These are phyloP conservation scores for Macrotyloma uniflorum DNA, from an alignment of 306 rosid species.

Conservation along the genomic window DNA sequence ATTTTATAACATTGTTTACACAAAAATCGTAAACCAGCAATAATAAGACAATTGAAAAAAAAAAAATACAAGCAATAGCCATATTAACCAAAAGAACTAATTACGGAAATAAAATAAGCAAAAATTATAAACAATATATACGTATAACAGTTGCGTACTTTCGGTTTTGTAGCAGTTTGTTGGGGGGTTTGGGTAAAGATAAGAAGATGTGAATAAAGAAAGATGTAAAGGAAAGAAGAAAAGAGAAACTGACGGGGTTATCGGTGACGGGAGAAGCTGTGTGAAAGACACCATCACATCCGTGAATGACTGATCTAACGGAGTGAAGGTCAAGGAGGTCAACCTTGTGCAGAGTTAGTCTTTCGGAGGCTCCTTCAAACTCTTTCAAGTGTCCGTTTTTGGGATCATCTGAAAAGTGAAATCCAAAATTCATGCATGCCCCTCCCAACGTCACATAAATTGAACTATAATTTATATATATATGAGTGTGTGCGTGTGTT, in stretches of 20 bases:
- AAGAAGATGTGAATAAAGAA: background rate
- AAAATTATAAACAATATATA: too few relatives aligned
- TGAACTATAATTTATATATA: too few relatives aligned
- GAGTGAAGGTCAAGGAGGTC: constrained; percentile 75
- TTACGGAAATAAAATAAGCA: background rate
- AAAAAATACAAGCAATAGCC: background rate
- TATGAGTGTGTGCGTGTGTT: too few relatives aligned
- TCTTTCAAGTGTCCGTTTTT: constrained; percentile 76
- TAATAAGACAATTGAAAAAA: background rate
- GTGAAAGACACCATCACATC: constrained; percentile 80
- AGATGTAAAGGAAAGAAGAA: background rate
- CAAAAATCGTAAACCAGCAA: background rate
- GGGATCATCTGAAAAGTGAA: constrained; percentile 53
- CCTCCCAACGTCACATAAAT: background rate
- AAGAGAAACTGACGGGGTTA: constrained; percentile 64
- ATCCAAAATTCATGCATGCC: background rate
- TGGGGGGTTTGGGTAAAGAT: background rate
- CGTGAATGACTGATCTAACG: constrained; percentile 55
- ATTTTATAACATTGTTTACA: too few relatives aligned
- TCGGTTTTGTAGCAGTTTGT: background rate
- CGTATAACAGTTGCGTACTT: background rate
- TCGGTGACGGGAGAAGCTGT: constrained; percentile 86
- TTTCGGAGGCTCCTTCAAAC: constrained; percentile 72
- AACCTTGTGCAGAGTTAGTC: constrained; percentile 58
- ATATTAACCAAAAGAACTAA: background rate